Base-by-base conservation (phyloP, 257 asterid species). In the Anisodus tanguticus region DNA sequence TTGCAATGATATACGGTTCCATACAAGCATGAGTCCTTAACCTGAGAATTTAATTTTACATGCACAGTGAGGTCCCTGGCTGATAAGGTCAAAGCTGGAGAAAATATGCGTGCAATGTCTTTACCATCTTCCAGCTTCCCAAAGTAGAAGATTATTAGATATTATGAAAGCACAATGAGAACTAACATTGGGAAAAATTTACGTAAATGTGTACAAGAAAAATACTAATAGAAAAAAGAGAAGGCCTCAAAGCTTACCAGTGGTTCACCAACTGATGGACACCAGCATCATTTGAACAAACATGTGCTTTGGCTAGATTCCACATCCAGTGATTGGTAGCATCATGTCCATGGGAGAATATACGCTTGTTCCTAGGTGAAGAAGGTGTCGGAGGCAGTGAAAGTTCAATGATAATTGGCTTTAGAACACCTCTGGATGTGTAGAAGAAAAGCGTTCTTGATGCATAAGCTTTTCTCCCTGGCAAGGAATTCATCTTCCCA, bases 291-390 rank as follows among this genome's bases (percentile, higher is more conserved):
- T 93, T 93, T 84, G 97, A 92, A 88, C 94, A 92, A 83, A 94
- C 99, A 37, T 96, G 97, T 9, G 98, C 98, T 89, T 94, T 96
- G 74, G 99, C 98, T 78, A 90, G 94, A 86, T 92, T 92, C 98
- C 98, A 93, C 19, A 92, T 83, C 97, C 98, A 93, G 84, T 88
- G 89, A 84, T 89, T 79, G 0, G 98, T 95, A 7, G 98, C 97
- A 53, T 90, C 92, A 35, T 92, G 91, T 4, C 97, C 98, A 19
- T 92, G 95, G 43, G 91, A 84, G 59, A 88, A 90, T 67, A 91
- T 63, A 68, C 70, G 88, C 86, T 95, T 95, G 90, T 90, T 91
- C 84, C 90, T 84, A 1, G 85, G 91, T 83, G 94, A 90, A 8
- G 92, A 83, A 66, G 90, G 45, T 15, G 95, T 88, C 0, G 95